Conservation (phyloP, 176 grass and related monocot species). For the Carex kokanica region DNA sequence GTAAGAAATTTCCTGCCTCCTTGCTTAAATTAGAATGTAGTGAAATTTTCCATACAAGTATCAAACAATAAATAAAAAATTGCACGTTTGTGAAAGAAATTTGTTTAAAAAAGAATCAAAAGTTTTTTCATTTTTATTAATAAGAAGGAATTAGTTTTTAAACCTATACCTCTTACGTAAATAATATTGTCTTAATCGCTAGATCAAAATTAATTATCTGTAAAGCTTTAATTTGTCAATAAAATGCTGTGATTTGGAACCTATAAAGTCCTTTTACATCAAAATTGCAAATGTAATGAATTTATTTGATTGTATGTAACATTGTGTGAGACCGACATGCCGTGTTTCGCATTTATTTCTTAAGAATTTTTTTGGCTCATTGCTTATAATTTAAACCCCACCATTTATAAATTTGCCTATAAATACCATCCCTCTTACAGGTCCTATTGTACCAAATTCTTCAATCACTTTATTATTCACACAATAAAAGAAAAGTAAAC, state of each 20-base stretch:
- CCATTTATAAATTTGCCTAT: background rate
- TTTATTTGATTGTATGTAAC: background rate
- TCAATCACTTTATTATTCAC: background rate
- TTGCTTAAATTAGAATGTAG: too few species aligned
- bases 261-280: background rate
- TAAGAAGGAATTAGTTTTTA: too few species aligned
- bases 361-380: background rate
- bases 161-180: too few species aligned
- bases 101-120: too few species aligned
- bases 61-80: too few species aligned
- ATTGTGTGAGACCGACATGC: background rate
- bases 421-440: background rate
- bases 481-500: background rate
- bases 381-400: background rate
- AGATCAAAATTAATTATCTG: too few species aligned
- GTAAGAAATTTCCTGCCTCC: too few species aligned
- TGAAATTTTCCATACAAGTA: too few species aligned
- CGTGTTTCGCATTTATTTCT: background rate
- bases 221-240: too few species aligned
- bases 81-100: too few species aligned
- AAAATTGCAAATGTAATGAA: background rate
- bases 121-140: too few species aligned
- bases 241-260: background rate
- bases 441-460: background rate
- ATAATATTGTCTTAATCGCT: too few species aligned